Base-by-base conservation (phyloP, 768 basidiomycete species). In the Calocybe cyanea region DNA sequence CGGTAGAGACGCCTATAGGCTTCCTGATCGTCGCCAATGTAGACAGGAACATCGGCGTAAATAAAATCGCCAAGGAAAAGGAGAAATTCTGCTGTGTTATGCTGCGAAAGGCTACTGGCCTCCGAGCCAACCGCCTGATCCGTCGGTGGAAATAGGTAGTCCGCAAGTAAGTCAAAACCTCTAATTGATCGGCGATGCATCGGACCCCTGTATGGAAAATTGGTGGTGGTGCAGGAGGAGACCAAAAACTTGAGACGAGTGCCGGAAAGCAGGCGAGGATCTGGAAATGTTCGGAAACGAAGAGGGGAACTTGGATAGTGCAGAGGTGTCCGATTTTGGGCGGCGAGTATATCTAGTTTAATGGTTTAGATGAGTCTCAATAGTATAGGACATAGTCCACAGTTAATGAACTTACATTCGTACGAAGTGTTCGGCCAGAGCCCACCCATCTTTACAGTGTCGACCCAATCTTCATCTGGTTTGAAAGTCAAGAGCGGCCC, bases 11-110 rank as follows among this genome's bases (percentile, higher is more conserved):
- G 74, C 45, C 75, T 63, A 57, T 85, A 90, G 14, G 75, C 72
- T 38, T 82, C 75, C 46, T 63, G 63, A 51, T 72, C 63, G 54
- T 82, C 78, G 2, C 83, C 83, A 34, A 75, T 71, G 56, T 80
- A 82, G 9, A 71, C 40, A 4, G 87, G 86, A 1, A 85, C 78
- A 53, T 88, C 85, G 1, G 82, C 81, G 52, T 88, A 87, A 51
- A 90, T 82, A 50, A 83, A 85, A 57, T 88, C 86, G 4, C 86
- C 86, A 39, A 88, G 63, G 60, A 87, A 79, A 5, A 87, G 57
- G 63, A 87, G 62, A 53, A 87, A 89, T 42, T 80, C 80, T 4
- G 73, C 63, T 3, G 66, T 67, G 17, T 63, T 51, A 45, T 49
- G 41, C 30, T 41, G 17, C 11, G 15, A 19, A 31, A 11, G 11